Evolutionary conservation across 2,329 filamentous ascomycete species (phyloP), one percentile per base, ranked within the genome.

Genomic region (Nothopassalora personata): DNA sequence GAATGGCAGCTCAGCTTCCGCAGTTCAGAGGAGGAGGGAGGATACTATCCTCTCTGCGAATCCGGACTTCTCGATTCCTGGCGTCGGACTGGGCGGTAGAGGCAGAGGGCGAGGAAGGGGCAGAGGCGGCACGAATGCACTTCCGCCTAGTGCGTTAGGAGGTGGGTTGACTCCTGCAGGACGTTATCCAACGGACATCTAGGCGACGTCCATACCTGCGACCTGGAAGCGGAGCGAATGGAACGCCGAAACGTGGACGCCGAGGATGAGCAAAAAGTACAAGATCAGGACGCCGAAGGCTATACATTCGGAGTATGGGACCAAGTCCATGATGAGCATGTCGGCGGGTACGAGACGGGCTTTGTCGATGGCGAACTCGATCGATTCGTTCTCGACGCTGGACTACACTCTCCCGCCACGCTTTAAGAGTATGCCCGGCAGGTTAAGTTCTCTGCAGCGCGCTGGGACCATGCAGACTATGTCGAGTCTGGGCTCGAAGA

Each of bases 51-150:
- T 96, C 60, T 86, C 86, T 68, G 85, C 80, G 48, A 96, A 96
- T 69, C 91, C 92, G 0, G 91, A 97, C 73, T 97, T 97, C 75
- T 83, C 88, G 64, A 73, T 97, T 30, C 87, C 86, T 5, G 77
- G 77, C 5, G 69, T 75, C 7, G 72, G 71, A 4, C 59, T 70
- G n/a, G 66, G 67, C n/a, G 65, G 66, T 5, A 62, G 72, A 45
- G 71, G 73, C 6, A 60, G 74, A 39, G 71, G 73, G 2, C 59
- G 73, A 48, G 66, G 72, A 8, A 67, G 71, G 51, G 69, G 70
- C 9, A 64, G 56, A 58, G 62, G 34, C 43, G 66, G 55, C 30
- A 23, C 33, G 18, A 23, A 45, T 45, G 30, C 49, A 31, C n/a
- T 51, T 31, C 49, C 49, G 27, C 36, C 59, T 31, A 28, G 54